Percentiles rank a stretch among this genome's conserved stretches.
Conservation (phyloP, 768 basidiomycete species). For the Galerina sulciceps region DNA sequence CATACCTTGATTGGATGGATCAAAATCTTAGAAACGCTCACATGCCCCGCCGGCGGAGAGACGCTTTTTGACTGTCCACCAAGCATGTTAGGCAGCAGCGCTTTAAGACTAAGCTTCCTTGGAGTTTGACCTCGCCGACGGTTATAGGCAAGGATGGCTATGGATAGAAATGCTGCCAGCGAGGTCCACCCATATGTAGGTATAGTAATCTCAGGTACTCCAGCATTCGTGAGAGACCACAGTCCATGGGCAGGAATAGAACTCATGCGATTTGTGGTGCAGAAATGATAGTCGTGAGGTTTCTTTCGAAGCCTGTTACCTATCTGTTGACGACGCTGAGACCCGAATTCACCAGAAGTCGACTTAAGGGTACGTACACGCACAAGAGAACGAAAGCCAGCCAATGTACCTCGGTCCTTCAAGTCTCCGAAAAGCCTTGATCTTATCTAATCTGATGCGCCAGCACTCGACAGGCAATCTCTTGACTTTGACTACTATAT, state of each 20-base stretch:
- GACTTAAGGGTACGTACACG: too few species aligned
- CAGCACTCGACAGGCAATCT: neutral
- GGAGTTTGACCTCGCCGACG: neutral
- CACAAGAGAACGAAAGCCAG: too few species aligned
- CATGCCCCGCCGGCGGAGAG: constrained; percentile 29
- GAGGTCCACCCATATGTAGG: constrained; percentile 12
- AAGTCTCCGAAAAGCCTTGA: too few species aligned
- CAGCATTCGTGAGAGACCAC: constrained; percentile 9
- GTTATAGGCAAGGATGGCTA: constrained; percentile 7
- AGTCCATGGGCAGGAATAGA: neutral
- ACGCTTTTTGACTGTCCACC: neutral
- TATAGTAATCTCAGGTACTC: neutral
- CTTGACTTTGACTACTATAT: too few species aligned
- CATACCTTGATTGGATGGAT: constrained; percentile 73
- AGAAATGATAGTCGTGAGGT: neutral
- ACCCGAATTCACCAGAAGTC: too few species aligned
- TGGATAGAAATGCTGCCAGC: constrained; percentile 12
- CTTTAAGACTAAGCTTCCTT: neutral
- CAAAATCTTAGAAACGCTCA: constrained; percentile 58
- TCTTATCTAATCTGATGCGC: constrained; percentile 1
- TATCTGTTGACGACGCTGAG: neutral
- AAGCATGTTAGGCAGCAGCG: neutral
- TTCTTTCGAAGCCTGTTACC: neutral
- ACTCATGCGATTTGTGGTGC: constrained; percentile 9
- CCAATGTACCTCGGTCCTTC: too few species aligned